Conservation (phyloP, 176 grass and related monocot genomes). For the Zea luxurians region DNA sequence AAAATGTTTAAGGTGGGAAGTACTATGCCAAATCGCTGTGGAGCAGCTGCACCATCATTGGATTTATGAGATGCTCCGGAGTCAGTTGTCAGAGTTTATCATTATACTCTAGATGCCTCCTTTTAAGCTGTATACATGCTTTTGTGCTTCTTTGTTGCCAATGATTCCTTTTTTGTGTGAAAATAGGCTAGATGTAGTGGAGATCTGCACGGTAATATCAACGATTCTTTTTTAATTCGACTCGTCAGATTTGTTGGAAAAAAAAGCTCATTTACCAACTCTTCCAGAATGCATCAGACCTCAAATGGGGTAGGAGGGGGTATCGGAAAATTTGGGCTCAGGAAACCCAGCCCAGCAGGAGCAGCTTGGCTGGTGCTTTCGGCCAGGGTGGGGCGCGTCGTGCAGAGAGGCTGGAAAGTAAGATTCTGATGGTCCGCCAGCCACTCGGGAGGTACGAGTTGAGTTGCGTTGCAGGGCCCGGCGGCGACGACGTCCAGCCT, state of each 20-base stretch:
- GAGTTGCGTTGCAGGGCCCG: background rate
- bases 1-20: background rate
- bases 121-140: slow-evolving; percentile 8
- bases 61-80: background rate
- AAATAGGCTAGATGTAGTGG: background rate
- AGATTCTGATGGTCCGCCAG: slow-evolving; percentile 35
- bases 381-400: slow-evolving; percentile 19
- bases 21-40: slow-evolving; percentile 7
- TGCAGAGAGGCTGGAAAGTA: slow-evolving; percentile 36
- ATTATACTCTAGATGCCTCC: background rate
- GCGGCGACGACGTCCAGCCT: background rate
- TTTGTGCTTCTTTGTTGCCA: background rate
- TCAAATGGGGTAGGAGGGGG: background rate
- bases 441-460: slow-evolving; percentile 17
- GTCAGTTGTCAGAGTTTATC: slow-evolving; percentile 21
- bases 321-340: background rate
- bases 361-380: slow-evolving; percentile 34
- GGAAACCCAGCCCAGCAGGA: slow-evolving; percentile 5
- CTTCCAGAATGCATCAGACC: background rate
- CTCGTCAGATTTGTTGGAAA: background rate
- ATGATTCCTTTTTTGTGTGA: background rate
- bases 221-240: background rate
- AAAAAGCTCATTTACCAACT: background rate
- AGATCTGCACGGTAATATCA: background rate
- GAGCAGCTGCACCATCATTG: slow-evolving; percentile 20